Conservation (phyloP, 352 stramenopile species). For the Nothophytophthora sp. region DNA sequence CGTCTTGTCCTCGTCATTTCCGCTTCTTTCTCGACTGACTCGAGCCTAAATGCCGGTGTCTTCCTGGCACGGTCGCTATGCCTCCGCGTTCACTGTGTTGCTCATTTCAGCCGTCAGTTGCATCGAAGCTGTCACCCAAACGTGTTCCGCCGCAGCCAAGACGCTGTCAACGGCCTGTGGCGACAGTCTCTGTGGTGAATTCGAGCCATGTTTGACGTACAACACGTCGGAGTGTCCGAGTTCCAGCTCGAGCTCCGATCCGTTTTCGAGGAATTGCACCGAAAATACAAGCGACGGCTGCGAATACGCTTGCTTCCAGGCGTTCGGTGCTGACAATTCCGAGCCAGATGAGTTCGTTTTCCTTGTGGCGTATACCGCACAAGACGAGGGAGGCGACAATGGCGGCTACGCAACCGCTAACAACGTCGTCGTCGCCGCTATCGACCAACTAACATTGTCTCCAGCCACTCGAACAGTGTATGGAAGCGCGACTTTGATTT, state of each 20-base stretch:
- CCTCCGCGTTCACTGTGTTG: not conserved
- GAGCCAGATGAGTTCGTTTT: conserved; percentile 19
- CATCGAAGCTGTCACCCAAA: conserved; percentile 1
- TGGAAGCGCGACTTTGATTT: not conserved
- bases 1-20: no score
- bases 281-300: conserved; percentile 4
- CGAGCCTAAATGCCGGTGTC: no score
- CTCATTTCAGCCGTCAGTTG: not conserved
- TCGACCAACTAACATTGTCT: conserved; percentile 14
- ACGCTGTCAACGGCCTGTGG: conserved; percentile 14
- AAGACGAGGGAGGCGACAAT: not conserved
- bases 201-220: conserved; percentile 10
- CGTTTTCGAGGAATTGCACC: conserved; percentile 1
- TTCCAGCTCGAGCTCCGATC: not conserved
- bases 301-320: conserved; percentile 13
- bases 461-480: conserved; percentile 12
- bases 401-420: conserved; percentile 10
- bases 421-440: conserved; percentile 7
- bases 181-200: conserved; percentile 7
- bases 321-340: conserved; percentile 15
- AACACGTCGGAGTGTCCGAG: conserved; percentile 7
- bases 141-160: not conserved
- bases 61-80: no score
- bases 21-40: not conserved
- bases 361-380: conserved; percentile 1